Conservation (phyloP, 1,284 basidiomycete species). For the Thecaphora thlaspeos region DNA sequence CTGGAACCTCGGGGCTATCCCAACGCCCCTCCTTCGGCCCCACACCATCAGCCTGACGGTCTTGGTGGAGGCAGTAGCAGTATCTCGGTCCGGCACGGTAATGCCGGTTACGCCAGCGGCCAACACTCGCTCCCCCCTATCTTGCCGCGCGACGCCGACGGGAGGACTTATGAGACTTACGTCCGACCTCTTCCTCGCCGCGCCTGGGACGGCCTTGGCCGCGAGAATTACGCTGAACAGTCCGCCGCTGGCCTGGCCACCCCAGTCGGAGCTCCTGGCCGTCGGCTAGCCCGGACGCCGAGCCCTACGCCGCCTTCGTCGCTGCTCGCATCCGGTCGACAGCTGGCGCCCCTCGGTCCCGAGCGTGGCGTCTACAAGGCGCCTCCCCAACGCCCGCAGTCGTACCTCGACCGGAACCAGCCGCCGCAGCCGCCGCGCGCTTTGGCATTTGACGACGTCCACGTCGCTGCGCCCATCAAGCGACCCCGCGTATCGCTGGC, state of each 20-base stretch:
- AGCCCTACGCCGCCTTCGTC: constrained; percentile 10
- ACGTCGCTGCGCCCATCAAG: constrained; percentile 14
- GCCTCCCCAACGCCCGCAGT: constrained; percentile 9
- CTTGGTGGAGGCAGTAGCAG: too few relatives aligned
- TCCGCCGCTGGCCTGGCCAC: too few relatives aligned
- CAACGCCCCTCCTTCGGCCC: constrained; percentile 10
- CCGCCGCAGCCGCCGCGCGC: neutral
- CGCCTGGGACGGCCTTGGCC: too few relatives aligned
- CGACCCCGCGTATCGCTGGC: constrained; percentile 37
- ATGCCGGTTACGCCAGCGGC: constrained; percentile 6
- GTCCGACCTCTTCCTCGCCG: too few relatives aligned
- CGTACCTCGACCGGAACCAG: constrained; percentile 6
- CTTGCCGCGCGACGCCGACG: too few relatives aligned
- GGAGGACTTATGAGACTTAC: too few relatives aligned
- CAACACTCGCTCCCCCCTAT: neutral
- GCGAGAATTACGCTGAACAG: too few relatives aligned
- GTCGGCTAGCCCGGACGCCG: constrained; percentile 9
- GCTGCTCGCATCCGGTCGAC: constrained; percentile 5
- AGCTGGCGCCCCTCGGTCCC: constrained; percentile 13
- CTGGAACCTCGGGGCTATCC: constrained; percentile 7
- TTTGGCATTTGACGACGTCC: neutral
- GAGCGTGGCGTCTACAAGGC: constrained; percentile 6
- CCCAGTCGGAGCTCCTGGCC: neutral
- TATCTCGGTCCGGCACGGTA: constrained; percentile 26
- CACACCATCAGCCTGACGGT: constrained; percentile 6